phyloP scores from a whole-genome alignment of 2,329 filamentous ascomycete species.

The Domatiomyces globalis region DNA sequence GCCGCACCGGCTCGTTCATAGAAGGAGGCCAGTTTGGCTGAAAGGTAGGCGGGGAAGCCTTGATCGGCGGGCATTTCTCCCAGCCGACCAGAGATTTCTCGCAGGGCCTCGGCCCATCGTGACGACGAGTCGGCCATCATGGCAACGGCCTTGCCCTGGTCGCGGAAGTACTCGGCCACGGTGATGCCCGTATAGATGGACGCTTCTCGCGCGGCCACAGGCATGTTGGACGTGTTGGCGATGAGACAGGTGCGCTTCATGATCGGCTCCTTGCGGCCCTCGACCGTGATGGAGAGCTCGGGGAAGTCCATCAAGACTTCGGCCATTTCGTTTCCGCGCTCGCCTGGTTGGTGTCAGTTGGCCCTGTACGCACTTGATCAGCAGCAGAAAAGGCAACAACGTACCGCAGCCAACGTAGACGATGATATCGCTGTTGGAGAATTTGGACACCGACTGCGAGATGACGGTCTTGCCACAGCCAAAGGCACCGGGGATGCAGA shows the following conservation, averaged over 20 bases:
- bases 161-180: conserved; percentile 90
- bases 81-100: conserved; percentile 95
- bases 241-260: conserved; percentile 99
- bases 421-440: conserved; percentile 98
- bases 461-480: conserved; percentile 99
- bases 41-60: conserved; percentile 94
- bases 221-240: conserved; percentile 99
- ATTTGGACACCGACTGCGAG: conserved; percentile 95
- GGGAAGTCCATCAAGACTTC: conserved; percentile 99
- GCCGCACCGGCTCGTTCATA: conserved; percentile 95
- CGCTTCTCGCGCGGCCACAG: conserved; percentile 91
- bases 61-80: conserved; percentile 99
- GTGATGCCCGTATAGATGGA: conserved; percentile 98
- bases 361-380: background rate
- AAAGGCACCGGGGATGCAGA: conserved; percentile 96
- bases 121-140: conserved; percentile 99
- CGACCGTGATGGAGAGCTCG: conserved; percentile 86
- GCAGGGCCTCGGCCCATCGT: conserved; percentile 94
- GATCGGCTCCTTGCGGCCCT: conserved; percentile 92
- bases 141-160: conserved; percentile 91
- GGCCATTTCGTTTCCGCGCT: conserved; percentile 98
- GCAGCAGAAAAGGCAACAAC: conserved; percentile 2
- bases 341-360: conserved; percentile 39
- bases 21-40: conserved; percentile 94
- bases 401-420: conserved; percentile 70